Evolutionary conservation across 2,329 filamentous ascomycete species (phyloP).

Genomic region (Hirsutella rhossiliensis): DNA sequence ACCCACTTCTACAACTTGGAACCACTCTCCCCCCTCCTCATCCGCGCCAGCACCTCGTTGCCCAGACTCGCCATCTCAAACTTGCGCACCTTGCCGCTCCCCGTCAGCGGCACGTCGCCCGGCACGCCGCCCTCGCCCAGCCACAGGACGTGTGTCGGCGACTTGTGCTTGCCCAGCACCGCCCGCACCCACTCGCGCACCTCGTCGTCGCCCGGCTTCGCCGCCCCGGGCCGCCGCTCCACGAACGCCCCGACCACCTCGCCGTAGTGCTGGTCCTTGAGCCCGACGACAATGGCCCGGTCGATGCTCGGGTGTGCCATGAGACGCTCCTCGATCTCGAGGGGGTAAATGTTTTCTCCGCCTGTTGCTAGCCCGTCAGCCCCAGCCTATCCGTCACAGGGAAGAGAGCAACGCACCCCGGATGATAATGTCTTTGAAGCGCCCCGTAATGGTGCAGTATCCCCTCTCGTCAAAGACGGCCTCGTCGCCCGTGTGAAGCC

Average conservation of each 20-base stretch:
- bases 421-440: conserved; percentile 74
- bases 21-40: not conserved
- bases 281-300: conserved; percentile 57
- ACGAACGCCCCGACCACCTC: conserved; percentile 62
- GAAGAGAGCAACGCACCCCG: conserved; percentile 34
- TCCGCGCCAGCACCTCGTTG: conserved; percentile 32
- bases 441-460: conserved; percentile 61
- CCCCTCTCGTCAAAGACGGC: conserved; percentile 55
- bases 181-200: conserved; percentile 51
- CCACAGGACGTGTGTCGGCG: conserved; percentile 65
- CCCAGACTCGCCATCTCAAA: conserved; percentile 47
- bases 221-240: conserved; percentile 21
- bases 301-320: conserved; percentile 48
- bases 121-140: conserved; percentile 51
- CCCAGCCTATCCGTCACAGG: not conserved
- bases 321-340: conserved; percentile 67
- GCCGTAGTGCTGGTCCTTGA: conserved; percentile 59
- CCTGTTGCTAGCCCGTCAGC: conserved; percentile 22
- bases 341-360: conserved; percentile 62
- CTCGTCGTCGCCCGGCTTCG: conserved; percentile 36
- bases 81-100: conserved; percentile 61
- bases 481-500: conserved; percentile 58
- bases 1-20: not conserved
- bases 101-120: conserved; percentile 48
- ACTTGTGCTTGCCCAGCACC: conserved; percentile 53